Conservation (phyloP, 768 basidiomycete species). For the Kwoniella botswanensis region DNA sequence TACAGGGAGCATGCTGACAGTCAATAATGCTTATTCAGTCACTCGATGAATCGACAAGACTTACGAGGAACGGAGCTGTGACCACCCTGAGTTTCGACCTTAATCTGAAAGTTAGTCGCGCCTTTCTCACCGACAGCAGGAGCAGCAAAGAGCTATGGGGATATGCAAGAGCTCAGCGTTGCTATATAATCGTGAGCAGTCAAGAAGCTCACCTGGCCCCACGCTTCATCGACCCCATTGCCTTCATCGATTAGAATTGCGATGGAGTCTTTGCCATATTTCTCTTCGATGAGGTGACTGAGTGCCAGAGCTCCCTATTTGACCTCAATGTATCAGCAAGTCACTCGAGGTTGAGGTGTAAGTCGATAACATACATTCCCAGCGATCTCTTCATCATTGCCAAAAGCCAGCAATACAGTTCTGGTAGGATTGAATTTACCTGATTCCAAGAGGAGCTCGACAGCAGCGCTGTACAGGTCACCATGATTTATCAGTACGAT, state of each 20-base stretch:
- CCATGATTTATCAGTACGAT: neutral
- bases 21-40: neutral
- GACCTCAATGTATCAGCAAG: constrained; percentile 12
- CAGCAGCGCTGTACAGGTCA: constrained; percentile 31
- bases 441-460: constrained; percentile 45
- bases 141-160: constrained; percentile 38
- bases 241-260: constrained; percentile 87
- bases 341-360: too few species aligned
- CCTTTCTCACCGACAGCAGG: constrained; percentile 58
- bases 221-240: constrained; percentile 60
- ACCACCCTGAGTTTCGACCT: constrained; percentile 66
- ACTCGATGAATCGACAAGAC: neutral
- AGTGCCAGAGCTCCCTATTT: constrained; percentile 36
- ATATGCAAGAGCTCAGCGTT: neutral
- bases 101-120: constrained; percentile 36
- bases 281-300: constrained; percentile 60
- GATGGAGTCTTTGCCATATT: constrained; percentile 73
- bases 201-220: constrained; percentile 17
- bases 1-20: constrained; percentile 13
- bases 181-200: neutral
- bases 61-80: constrained; percentile 70
- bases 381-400: constrained; percentile 32
- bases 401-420: constrained; percentile 57
- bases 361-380: constrained; percentile 20
- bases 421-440: constrained; percentile 62